Conservation (phyloP, 768 basidiomycete species). For the Russula lepida region DNA sequence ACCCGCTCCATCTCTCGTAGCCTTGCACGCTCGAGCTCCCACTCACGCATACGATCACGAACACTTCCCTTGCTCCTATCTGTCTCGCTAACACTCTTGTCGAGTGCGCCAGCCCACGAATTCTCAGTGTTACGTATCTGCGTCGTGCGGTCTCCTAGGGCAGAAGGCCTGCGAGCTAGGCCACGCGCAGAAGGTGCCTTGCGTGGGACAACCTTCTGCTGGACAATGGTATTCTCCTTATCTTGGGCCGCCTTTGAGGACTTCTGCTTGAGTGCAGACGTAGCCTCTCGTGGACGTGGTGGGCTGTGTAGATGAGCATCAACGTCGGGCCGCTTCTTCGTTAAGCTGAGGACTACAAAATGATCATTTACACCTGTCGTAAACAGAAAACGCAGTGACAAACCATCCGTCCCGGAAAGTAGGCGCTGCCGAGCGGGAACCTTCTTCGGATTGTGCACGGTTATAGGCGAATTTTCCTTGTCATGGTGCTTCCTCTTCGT, state of each 20-base stretch:
- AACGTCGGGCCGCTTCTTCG: constrained; percentile 14
- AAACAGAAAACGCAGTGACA: background rate
- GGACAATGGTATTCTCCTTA: constrained; percentile 6
- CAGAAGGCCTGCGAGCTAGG: constrained; percentile 22
- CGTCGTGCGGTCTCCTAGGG: constrained; percentile 13
- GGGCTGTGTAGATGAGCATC: constrained; percentile 4
- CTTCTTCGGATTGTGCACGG: background rate
- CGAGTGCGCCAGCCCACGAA: background rate
- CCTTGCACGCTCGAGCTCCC: constrained; percentile 65
- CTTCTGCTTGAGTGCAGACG: background rate
- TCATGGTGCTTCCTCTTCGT: constrained; percentile 25
- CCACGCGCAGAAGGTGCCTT: constrained; percentile 11
- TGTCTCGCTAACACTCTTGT: constrained; percentile 25
- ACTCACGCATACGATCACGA: constrained; percentile 60
- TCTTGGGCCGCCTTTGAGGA: constrained; percentile 3
- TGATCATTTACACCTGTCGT: background rate
- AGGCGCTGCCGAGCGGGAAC: constrained; percentile 5
- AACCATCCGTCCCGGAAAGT: constrained; percentile 10
- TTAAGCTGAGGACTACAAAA: constrained; percentile 3
- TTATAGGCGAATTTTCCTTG: constrained; percentile 30
- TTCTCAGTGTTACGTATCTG: constrained; percentile 24
- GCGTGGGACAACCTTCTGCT: constrained; percentile 6
- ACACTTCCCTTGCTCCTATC: constrained; percentile 25
- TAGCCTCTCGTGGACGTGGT: constrained; percentile 2
- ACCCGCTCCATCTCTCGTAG: constrained; percentile 58